Evolutionary conservation across 768 basidiomycete genomes (phyloP).

Genomic region (Rossbeevera mucosa): DNA sequence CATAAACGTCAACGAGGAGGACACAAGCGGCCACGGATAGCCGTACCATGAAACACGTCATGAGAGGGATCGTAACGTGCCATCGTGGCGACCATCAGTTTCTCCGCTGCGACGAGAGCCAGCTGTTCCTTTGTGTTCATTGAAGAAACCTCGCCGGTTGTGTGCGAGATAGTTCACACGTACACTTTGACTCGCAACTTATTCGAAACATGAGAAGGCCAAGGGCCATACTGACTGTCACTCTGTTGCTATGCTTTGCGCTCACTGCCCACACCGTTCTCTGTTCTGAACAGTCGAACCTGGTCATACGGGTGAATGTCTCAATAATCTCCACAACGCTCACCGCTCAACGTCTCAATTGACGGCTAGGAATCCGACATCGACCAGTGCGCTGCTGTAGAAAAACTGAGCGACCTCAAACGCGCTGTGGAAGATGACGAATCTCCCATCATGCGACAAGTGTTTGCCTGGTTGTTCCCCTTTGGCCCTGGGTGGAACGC

Average conservation of each 20-base stretch:
- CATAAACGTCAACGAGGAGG: slow-evolving; percentile 4
- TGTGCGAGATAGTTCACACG: slow-evolving; percentile 6
- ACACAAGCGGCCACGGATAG: slow-evolving; percentile 1
- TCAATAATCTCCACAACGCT: slow-evolving; percentile 1
- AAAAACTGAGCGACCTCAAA: slow-evolving; percentile 56
- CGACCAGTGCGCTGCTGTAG: slow-evolving; percentile 37
- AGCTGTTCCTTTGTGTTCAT: slow-evolving; percentile 36
- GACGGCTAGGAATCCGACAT: slow-evolving; percentile 41
- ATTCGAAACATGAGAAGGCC: slow-evolving; percentile 18
- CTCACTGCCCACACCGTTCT: slow-evolving; percentile 17
- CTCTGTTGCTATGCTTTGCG: slow-evolving; percentile 40
- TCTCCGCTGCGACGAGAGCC: slow-evolving; percentile 55
- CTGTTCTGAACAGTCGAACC: slow-evolving; percentile 17
- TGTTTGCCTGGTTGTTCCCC: slow-evolving; percentile 81
- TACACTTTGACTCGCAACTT: slow-evolving; percentile 1
- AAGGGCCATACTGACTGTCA: slow-evolving; percentile 32
- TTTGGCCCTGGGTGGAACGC: slow-evolving; percentile 91
- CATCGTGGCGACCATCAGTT: slow-evolving; percentile 71
- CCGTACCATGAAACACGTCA: slow-evolving; percentile 71
- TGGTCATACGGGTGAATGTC: slow-evolving; percentile 31
- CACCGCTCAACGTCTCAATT: slow-evolving; percentile 9
- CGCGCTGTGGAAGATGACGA: slow-evolving; percentile 53
- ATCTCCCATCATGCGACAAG: slow-evolving; percentile 72
- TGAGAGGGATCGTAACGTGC: slow-evolving; percentile 76
- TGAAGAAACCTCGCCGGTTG: slow-evolving; percentile 12